Evolutionary conservation across 2,329 filamentous ascomycete genomes (phyloP).

Genomic region (Pseudocercospora fijiensis): DNA sequence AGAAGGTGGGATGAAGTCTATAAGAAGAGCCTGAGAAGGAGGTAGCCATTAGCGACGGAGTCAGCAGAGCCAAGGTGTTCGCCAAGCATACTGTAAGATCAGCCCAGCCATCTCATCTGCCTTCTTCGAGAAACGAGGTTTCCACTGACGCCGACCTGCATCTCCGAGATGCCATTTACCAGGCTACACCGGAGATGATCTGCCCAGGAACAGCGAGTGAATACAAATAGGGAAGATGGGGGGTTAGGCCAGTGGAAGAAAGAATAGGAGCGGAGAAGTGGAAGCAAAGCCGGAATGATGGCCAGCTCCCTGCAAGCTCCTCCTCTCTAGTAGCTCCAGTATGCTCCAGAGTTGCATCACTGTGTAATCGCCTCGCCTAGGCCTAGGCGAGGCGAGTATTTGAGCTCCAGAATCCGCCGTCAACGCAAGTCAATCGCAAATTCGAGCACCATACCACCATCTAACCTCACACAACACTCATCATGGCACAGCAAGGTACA

Average conservation of each 20-base stretch:
- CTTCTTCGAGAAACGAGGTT: neutral
- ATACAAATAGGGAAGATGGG: neutral
- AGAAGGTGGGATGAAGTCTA: too few relatives aligned
- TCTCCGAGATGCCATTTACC: neutral
- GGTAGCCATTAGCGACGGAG: neutral
- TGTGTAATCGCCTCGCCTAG: neutral
- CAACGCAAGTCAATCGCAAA: neutral
- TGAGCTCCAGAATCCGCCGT: neutral
- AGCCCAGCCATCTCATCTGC: neutral
- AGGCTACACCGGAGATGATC: neutral
- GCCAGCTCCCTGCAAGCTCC: slow-evolving; percentile 16
- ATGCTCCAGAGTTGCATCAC: slow-evolving; percentile 17
- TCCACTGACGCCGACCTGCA: neutral
- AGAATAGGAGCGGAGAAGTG: slow-evolving; percentile 1
- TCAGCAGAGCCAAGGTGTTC: neutral
- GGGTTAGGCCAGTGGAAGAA: neutral
- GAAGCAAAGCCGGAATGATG: slow-evolving; percentile 9
- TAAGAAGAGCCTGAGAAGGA: too few relatives aligned
- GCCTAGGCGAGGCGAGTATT: neutral
- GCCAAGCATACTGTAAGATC: neutral
- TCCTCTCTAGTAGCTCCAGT: slow-evolving; percentile 14
- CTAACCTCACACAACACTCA: neutral
- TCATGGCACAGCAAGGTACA: slow-evolving; percentile 24
- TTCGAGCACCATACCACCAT: neutral
- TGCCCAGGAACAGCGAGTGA: neutral